phyloP scores from a whole-genome alignment of 2,329 filamentous ascomycete genomes.

The Colletotrichum sp. region DNA sequence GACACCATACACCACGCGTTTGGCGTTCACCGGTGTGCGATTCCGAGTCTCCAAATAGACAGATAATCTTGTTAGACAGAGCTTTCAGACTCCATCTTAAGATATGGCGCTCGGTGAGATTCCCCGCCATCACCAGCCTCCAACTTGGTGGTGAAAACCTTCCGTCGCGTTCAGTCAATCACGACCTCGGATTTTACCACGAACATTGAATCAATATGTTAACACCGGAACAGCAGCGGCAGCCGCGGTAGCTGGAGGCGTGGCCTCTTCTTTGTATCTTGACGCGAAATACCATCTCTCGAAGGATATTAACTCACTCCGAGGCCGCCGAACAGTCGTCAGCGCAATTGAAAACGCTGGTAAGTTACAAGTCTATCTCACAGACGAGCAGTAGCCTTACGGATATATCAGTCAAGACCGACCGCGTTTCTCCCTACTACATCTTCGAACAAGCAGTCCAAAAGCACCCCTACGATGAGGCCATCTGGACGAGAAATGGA shows the following conservation, averaged over 20 bases:
- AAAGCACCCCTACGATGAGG: slow-evolving; percentile 55
- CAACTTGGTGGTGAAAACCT: not conserved
- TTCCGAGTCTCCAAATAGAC: not conserved
- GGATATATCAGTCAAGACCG: slow-evolving; percentile 45
- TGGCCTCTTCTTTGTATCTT: slow-evolving; percentile 49
- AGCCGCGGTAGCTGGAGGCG: slow-evolving; percentile 39
- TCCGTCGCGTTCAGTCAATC: not conserved
- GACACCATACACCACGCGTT: not conserved
- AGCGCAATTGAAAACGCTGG: slow-evolving; percentile 40
- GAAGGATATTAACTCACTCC: slow-evolving; percentile 62
- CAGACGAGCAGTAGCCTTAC: slow-evolving; percentile 30
- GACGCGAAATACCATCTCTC: slow-evolving; percentile 72
- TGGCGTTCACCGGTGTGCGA: not conserved
- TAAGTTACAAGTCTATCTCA: not conserved
- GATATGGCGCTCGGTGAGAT: slow-evolving; percentile 1
- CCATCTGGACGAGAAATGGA: slow-evolving; percentile 70
- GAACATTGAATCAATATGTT: not conserved
- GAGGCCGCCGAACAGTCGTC: slow-evolving; percentile 33
- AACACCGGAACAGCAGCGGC: slow-evolving; percentile 29
- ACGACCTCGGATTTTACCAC: not conserved
- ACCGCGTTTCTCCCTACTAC: slow-evolving; percentile 68
- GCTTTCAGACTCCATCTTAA: not conserved
- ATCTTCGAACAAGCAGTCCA: slow-evolving; percentile 63
- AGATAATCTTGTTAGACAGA: not conserved
- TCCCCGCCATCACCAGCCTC: too few species aligned